phyloP scores from a whole-genome alignment of 495 filamentous ascomycete species.

The Daldinia childiae region DNA sequence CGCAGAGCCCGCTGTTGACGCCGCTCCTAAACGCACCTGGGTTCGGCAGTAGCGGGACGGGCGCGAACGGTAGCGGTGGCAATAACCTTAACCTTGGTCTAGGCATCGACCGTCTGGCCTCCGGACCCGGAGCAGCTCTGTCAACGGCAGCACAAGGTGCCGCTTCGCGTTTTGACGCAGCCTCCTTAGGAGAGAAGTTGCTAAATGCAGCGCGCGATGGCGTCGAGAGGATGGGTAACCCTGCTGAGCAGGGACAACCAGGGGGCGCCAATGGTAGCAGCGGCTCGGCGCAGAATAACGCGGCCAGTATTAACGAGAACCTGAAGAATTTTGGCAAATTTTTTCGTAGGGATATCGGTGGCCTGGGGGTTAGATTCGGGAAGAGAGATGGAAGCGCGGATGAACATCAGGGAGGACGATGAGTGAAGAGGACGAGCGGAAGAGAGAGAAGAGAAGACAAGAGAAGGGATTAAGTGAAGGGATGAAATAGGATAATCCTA shows the following conservation, averaged over 20 bases:
- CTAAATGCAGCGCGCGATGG: slow-evolving; percentile 90
- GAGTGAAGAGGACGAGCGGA: neutral
- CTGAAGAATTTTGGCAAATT: slow-evolving; percentile 95
- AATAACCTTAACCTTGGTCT: slow-evolving; percentile 35
- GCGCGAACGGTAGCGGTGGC: slow-evolving; percentile 42
- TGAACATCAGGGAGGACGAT: slow-evolving; percentile 16
- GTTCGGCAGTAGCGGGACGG: slow-evolving; percentile 52
- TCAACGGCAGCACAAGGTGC: slow-evolving; percentile 48
- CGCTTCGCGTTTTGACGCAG: slow-evolving; percentile 77
- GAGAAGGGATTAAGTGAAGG: neutral
- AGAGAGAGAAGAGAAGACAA: neutral
- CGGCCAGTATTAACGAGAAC: slow-evolving; percentile 84
- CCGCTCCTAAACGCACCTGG: slow-evolving; percentile 61
- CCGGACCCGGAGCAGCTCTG: slow-evolving; percentile 20
- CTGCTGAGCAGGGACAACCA: slow-evolving; percentile 49
- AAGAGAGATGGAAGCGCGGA: slow-evolving; percentile 54
- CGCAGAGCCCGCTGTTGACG: slow-evolving; percentile 68
- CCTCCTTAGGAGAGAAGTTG: slow-evolving; percentile 74
- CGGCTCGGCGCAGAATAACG: slow-evolving; percentile 53
- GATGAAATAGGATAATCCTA: neutral
- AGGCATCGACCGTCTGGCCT: slow-evolving; percentile 20
- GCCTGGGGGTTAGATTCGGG: slow-evolving; percentile 78
- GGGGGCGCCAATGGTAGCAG: slow-evolving; percentile 67
- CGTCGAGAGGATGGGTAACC: slow-evolving; percentile 83
- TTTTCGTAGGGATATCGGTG: slow-evolving; percentile 87